phyloP scores from a whole-genome alignment of 225 moss, liverwort and hornwort species.

The Thuidium tamariscinum region DNA sequence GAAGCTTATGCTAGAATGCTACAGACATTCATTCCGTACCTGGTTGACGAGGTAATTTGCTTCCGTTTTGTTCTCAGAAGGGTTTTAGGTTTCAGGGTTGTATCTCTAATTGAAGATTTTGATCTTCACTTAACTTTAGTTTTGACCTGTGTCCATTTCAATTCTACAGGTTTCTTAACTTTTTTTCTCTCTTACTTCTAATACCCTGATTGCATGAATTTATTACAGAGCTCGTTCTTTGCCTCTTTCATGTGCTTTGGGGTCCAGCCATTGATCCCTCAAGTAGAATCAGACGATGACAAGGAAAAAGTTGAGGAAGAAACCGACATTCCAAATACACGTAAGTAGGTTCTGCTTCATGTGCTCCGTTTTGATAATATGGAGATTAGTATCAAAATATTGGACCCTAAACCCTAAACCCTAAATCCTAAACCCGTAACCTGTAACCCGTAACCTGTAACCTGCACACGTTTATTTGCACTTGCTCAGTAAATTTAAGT shows the following conservation, averaged over 20 bases:
- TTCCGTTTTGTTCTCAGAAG: neutral
- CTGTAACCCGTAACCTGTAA: too few relatives aligned
- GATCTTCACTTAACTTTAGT: neutral
- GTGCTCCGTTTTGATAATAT: neutral
- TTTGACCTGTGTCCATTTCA: neutral
- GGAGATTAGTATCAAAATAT: neutral
- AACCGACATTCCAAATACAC: slow-evolving; percentile 5
- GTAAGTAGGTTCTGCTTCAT: slow-evolving; percentile 3
- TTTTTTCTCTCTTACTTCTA: neutral
- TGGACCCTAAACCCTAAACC: neutral
- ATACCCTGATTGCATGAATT: neutral
- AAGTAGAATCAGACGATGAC: slow-evolving; percentile 27
- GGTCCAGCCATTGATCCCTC: slow-evolving; percentile 51
- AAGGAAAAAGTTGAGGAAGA: slow-evolving; percentile 1
- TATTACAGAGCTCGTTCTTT: slow-evolving; percentile 82
- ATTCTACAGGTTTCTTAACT: neutral
- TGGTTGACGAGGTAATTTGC: slow-evolving; percentile 70
- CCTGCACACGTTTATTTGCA: neutral
- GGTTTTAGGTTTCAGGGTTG: neutral
- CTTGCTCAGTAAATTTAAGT: neutral
- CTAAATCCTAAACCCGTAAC: too few relatives aligned
- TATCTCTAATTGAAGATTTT: neutral
- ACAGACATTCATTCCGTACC: slow-evolving; percentile 70
- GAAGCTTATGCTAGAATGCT: slow-evolving; percentile 87
- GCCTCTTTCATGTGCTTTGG: slow-evolving; percentile 98